Evolutionary conservation across 495 filamentous ascomycete species (phyloP).

Genomic region (Entonaema liquescens): DNA sequence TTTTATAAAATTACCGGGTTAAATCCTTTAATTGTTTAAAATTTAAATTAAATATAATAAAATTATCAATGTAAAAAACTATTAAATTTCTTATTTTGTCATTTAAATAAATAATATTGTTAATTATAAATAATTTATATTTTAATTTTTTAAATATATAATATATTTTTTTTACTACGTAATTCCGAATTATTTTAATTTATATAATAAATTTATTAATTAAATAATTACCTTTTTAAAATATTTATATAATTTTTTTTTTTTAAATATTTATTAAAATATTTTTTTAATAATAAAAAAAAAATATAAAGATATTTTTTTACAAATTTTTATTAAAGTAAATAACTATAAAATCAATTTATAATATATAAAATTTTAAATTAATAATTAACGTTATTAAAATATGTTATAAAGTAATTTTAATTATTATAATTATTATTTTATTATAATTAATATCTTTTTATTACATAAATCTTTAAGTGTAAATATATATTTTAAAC

Average conservation of each 20-base stretch:
- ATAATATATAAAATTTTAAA: background rate
- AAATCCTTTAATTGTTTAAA: background rate
- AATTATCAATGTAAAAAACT: background rate
- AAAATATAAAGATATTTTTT: background rate
- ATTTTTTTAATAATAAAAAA: background rate
- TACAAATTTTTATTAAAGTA: too few species aligned
- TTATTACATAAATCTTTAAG: background rate
- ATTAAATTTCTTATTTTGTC: background rate
- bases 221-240: background rate
- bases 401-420: background rate
- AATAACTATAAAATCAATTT: background rate
- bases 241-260: background rate
- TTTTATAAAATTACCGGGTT: background rate
- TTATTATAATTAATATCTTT: background rate
- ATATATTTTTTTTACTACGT: background rate
- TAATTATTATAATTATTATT: background rate
- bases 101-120: background rate
- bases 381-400: background rate
- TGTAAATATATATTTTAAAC: too few species aligned
- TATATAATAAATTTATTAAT: background rate
- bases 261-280: background rate
- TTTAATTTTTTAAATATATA: background rate
- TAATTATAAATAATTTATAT: background rate
- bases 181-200: background rate
- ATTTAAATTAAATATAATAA: background rate